A percentile compares a stretch with the other conserved stretches of the same genome.
These are phyloP conservation scores for Coniochaeta ligniaria DNA, from an alignment of 2,329 filamentous ascomycete genomes.

Conservation along the genomic window DNA sequence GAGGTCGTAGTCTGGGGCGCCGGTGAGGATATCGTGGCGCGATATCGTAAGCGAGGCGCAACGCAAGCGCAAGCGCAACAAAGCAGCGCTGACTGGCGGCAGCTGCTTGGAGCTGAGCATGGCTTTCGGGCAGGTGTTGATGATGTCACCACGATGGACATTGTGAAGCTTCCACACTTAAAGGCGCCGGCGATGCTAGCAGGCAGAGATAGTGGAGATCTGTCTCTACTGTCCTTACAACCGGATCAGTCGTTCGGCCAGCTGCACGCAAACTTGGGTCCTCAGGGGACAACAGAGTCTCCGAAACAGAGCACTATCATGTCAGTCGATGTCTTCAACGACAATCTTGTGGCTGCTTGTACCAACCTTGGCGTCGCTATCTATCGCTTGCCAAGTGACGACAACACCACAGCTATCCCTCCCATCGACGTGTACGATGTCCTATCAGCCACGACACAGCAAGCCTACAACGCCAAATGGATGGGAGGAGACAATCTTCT, in stretches of 20 bases:
- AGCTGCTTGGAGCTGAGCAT: constrained; percentile 25
- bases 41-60: constrained; percentile 24
- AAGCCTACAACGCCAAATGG: constrained; percentile 29
- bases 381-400: constrained; percentile 19
- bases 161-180: constrained; percentile 22
- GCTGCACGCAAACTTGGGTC: constrained; percentile 16
- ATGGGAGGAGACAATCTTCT: constrained; percentile 35
- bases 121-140: constrained; percentile 37
- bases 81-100: background rate
- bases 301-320: constrained; percentile 22
- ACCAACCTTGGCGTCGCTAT: constrained; percentile 25
- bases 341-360: constrained; percentile 21
- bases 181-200: constrained; percentile 29
- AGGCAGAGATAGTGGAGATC: constrained; percentile 41
- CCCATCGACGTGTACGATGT: constrained; percentile 16
- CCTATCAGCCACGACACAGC: constrained; percentile 5
- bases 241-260: constrained; percentile 22
- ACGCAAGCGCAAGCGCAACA: background rate
- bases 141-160: constrained; percentile 40
- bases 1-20: constrained; percentile 44
- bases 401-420: constrained; percentile 3
- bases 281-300: background rate
- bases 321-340: constrained; percentile 23
- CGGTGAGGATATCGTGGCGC: constrained; percentile 41
- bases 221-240: constrained; percentile 35